Conservation (phyloP, 176 grass and related monocot species). For the Triticum monococcum region DNA sequence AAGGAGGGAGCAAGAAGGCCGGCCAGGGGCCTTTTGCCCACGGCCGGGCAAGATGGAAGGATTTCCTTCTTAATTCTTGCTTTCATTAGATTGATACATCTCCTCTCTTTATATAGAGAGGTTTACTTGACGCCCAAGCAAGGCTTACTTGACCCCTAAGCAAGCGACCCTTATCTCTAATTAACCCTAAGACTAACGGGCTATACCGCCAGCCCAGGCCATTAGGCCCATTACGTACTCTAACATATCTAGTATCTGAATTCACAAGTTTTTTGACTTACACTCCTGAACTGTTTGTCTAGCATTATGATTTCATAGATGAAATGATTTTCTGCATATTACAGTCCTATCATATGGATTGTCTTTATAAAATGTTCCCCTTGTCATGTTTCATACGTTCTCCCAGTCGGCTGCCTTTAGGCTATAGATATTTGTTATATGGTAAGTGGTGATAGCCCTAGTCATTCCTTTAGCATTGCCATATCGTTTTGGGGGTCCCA, state of each 20-base stretch:
- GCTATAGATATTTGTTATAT: constrained; percentile 4
- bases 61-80: no score
- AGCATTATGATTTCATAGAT: not conserved
- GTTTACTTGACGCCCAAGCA: no score
- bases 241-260: not conserved
- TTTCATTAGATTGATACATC: no score
- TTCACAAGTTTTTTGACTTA: not conserved
- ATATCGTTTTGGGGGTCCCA: not conserved
- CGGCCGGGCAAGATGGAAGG: no score
- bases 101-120: no score
- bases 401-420: not conserved
- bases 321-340: constrained; percentile 17
- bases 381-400: not conserved
- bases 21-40: no score
- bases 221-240: no score
- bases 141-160: no score
- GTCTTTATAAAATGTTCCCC: not conserved
- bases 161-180: no score
- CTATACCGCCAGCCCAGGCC: no score
- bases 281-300: not conserved
- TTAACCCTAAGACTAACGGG: no score
- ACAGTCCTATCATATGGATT: not conserved
- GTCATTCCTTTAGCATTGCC: not conserved
- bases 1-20: no score
- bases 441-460: not conserved